Evolutionary conservation across 441 rosid species (phyloP).

Genomic region (Flueggea neowawraea): DNA sequence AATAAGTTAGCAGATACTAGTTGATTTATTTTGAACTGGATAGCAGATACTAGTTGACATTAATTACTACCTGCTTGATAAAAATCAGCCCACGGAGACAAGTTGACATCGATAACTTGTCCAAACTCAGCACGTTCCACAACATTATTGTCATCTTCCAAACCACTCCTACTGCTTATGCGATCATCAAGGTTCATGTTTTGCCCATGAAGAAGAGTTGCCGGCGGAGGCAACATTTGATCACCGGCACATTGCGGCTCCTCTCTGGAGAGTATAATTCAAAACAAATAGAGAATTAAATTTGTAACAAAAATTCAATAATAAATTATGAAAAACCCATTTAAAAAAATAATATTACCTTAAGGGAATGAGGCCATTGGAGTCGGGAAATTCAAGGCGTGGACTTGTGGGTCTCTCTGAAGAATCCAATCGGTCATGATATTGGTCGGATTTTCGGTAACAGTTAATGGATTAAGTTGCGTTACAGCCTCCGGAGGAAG

Average conservation of each 20-base stretch:
- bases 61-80: conserved; percentile 22
- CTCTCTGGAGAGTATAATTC: conserved; percentile 19
- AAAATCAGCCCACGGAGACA: conserved; percentile 30
- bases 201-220: conserved; percentile 19
- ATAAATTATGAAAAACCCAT: too few relatives aligned
- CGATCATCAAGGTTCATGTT: conserved; percentile 17
- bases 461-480: conserved; percentile 7
- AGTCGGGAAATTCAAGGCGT: conserved; percentile 23
- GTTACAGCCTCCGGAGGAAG: conserved; percentile 2
- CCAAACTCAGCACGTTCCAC: conserved; percentile 23
- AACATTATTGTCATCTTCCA: conserved; percentile 18
- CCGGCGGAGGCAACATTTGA: conserved; percentile 10
- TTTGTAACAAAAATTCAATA: too few relatives aligned
- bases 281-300: too few relatives aligned
- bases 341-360: conserved; percentile 15
- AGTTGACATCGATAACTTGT: conserved; percentile 23
- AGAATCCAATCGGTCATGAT: conserved; percentile 26
- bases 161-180: conserved; percentile 15
- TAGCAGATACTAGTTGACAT: too few relatives aligned
- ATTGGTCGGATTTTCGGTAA: conserved; percentile 16
- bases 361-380: conserved; percentile 29
- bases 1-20: too few relatives aligned
- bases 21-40: too few relatives aligned
- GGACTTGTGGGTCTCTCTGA: conserved; percentile 29
- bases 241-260: conserved; percentile 5